A percentile compares a stretch with the other conserved stretches of the same genome.
These are phyloP conservation scores for Eucalyptus cladocalyx DNA, from an alignment of 345 rosid species.

Conservation along the genomic window DNA sequence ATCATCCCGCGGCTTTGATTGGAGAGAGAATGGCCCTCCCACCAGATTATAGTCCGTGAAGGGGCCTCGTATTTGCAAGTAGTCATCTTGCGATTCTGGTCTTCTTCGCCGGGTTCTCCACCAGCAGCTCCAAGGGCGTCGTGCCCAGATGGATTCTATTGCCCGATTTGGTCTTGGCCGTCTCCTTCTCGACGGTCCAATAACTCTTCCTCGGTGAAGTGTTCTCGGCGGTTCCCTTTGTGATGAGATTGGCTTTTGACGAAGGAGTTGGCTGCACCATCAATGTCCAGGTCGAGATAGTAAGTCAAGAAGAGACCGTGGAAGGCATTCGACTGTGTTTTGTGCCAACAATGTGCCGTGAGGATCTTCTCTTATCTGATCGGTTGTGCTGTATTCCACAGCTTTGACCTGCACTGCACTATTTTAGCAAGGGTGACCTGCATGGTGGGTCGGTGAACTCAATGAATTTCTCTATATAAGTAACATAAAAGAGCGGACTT, in stretches of 20 bases:
- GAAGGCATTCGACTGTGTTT: constrained; percentile 40
- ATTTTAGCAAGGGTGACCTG: not conserved
- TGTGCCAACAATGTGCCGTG: constrained; percentile 48
- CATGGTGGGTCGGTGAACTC: not conserved
- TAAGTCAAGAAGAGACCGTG: constrained; percentile 72
- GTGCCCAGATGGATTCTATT: constrained; percentile 31
- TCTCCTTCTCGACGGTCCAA: constrained; percentile 47
- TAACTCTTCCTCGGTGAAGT: constrained; percentile 38
- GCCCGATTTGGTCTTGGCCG: constrained; percentile 53
- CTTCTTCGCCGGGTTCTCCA: constrained; percentile 49
- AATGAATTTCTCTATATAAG: too few relatives aligned
- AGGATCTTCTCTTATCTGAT: constrained; percentile 19
- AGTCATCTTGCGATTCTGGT: constrained; percentile 44
- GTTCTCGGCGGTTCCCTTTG: constrained; percentile 12
- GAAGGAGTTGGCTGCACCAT: constrained; percentile 49
- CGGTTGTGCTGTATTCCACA: not conserved
- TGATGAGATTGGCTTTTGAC: constrained; percentile 28
- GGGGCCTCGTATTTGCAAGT: constrained; percentile 45
- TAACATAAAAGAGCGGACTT: not conserved
- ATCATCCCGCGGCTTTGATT: constrained; percentile 70
- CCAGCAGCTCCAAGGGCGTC: constrained; percentile 42
- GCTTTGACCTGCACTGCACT: not conserved
- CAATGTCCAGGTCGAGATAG: constrained; percentile 67
- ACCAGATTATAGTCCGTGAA: constrained; percentile 50
- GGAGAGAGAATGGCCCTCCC: constrained; percentile 41